A percentile compares a stretch with the other conserved stretches of the same genome.
Conservation (phyloP, 2,329 filamentous ascomycete species). For the Colletotrichum eleusines region DNA sequence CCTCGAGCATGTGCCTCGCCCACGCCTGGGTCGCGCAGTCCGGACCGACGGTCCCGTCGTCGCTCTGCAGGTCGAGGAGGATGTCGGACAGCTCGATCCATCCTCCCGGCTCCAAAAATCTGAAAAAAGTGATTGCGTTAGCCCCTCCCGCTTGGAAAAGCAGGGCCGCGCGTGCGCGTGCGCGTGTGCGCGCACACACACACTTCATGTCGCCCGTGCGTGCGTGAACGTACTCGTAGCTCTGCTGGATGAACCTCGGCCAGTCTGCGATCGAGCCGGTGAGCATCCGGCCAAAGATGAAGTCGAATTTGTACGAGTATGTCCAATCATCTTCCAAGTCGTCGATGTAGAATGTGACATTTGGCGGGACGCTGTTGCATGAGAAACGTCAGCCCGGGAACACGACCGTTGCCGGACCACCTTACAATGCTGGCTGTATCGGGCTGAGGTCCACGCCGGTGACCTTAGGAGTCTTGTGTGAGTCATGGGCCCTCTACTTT, state of each 20-base stretch:
- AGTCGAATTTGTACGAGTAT: constrained; percentile 55
- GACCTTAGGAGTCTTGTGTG: constrained; percentile 44
- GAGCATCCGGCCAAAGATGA: constrained; percentile 56
- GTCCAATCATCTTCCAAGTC: constrained; percentile 58
- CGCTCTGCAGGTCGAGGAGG: constrained; percentile 53
- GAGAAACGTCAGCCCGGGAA: constrained; percentile 9
- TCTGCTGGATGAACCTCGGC: constrained; percentile 53
- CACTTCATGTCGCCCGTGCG: no score
- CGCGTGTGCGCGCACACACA: no score
- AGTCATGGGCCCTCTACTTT: no score
- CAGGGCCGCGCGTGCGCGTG: no score
- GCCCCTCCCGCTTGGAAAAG: no score
- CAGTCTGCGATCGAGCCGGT: constrained; percentile 52
- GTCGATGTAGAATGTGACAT: constrained; percentile 62
- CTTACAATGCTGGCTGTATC: constrained; percentile 54
- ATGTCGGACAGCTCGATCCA: constrained; percentile 60
- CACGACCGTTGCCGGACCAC: not conserved
- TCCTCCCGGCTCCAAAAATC: constrained; percentile 56
- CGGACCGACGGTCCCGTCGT: constrained; percentile 54
- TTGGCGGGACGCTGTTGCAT: constrained; percentile 58
- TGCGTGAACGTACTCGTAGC: constrained; percentile 47
- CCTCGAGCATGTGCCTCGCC: constrained; percentile 49
- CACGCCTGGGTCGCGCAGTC: constrained; percentile 50
- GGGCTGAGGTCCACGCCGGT: constrained; percentile 58
- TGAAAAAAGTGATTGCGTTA: constrained; percentile 9